Evolutionary conservation across 140 eudicot species (phyloP).

Genomic region (Anethum foeniculum): DNA sequence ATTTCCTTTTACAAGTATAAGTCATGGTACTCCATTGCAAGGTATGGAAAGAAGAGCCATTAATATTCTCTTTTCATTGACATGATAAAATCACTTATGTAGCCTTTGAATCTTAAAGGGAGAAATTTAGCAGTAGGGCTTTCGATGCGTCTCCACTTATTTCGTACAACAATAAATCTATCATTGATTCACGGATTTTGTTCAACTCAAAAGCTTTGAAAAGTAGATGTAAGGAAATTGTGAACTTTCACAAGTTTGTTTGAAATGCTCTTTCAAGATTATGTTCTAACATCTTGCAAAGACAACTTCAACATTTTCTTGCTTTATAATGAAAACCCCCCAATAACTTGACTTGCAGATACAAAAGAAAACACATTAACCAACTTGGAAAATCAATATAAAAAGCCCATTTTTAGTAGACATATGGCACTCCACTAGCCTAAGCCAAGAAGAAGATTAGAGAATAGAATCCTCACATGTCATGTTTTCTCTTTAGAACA

Average conservation of each 20-base stretch:
- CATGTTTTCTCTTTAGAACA: background rate
- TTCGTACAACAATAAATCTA: background rate
- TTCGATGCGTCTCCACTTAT: background rate
- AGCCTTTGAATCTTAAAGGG: slow-evolving; percentile 4
- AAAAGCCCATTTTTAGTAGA: slow-evolving; percentile 2
- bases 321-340: background rate
- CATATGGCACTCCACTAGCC: background rate
- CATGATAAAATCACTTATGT: background rate
- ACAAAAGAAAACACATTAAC: background rate
- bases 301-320: background rate
- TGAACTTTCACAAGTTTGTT: background rate
- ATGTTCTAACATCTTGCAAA: background rate
- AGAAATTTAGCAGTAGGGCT: background rate
- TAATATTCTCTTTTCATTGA: background rate
- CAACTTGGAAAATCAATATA: background rate
- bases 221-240: background rate
- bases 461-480: background rate
- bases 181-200: slow-evolving; percentile 4
- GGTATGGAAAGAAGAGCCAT: slow-evolving; percentile 6
- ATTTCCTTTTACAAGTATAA: background rate
- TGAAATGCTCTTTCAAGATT: background rate
- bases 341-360: background rate
- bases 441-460: background rate
- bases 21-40: slow-evolving; percentile 2
- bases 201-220: slow-evolving; percentile 5